These are phyloP conservation scores for Balamuthia mandrillaris DNA, from an alignment of 208 protist species.

Conservation along the genomic window DNA sequence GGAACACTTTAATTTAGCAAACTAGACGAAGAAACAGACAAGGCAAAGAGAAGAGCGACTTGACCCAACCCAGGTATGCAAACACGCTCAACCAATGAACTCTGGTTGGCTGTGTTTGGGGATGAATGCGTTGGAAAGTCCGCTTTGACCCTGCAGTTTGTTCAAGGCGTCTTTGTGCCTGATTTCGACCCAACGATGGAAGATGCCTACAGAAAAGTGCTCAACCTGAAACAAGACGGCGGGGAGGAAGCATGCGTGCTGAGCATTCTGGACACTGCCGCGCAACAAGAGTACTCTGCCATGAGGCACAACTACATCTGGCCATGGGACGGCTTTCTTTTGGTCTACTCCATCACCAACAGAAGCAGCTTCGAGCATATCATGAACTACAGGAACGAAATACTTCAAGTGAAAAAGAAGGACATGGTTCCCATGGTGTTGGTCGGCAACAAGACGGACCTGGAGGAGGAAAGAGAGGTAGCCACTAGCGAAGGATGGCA, in stretches of 20 bases:
- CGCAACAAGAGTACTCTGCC: slow-evolving; percentile 1
- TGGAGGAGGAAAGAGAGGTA: background rate
- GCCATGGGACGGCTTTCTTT: background rate
- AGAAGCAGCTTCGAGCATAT: background rate
- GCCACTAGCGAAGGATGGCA: background rate
- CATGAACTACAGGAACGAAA: background rate
- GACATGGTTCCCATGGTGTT: background rate
- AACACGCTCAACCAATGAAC: too few relatives aligned
- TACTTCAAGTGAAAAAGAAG: background rate
- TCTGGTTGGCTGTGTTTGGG: background rate
- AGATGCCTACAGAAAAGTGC: slow-evolving; percentile 48
- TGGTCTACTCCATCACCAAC: background rate
- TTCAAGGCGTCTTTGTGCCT: background rate
- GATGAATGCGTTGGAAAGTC: background rate
- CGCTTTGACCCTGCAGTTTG: background rate
- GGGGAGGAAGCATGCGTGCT: slow-evolving; percentile 15
- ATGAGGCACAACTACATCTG: background rate
- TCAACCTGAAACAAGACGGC: slow-evolving; percentile 30
- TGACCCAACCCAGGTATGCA: too few relatives aligned
- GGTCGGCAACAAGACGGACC: slow-evolving; percentile 18
- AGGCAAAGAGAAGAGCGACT: too few relatives aligned
- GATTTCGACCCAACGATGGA: slow-evolving; percentile 63
- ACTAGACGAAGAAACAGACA: too few relatives aligned
- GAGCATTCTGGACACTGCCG: slow-evolving; percentile 34
- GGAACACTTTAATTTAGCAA: too few relatives aligned